Percentiles rank a stretch among this genome's conserved stretches.
phyloP scores from a whole-genome alignment of 2,329 filamentous ascomycete genomes.

The Raffaelea ambrosiae region DNA sequence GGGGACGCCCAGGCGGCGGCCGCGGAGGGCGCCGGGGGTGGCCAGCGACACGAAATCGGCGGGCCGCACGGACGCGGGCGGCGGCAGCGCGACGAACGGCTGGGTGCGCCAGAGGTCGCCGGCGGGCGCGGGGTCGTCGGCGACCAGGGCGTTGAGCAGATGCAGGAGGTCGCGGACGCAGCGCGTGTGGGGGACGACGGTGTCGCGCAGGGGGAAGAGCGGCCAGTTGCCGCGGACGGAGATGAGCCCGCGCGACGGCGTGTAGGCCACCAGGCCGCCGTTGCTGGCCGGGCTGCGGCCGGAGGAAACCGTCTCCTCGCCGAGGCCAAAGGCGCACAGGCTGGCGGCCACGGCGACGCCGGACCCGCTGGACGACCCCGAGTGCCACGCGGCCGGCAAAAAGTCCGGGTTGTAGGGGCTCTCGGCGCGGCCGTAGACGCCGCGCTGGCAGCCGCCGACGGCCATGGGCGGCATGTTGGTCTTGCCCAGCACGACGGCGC shows the following conservation, averaged over 20 bases:
- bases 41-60: not conserved
- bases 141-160: not conserved
- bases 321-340: not conserved
- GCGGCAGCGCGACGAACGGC: not conserved
- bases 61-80: not conserved
- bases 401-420: not conserved
- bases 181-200: constrained; percentile 29
- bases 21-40: not conserved
- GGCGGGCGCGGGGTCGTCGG: not conserved
- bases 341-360: not conserved
- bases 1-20: not conserved
- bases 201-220: constrained; percentile 47
- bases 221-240: constrained; percentile 45
- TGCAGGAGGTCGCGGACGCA: not conserved
- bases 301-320: not conserved
- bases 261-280: constrained; percentile 46
- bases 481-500: not conserved
- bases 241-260: constrained; percentile 44
- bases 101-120: not conserved
- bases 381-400: not conserved
- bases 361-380: not conserved
- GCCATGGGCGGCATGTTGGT: constrained; percentile 1
- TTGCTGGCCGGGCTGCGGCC: constrained; percentile 21
- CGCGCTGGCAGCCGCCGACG: too few relatives aligned
- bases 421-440: not conserved